These are phyloP conservation scores for Eucalyptus microcorys DNA, from an alignment of 345 rosid species.

Conservation along the genomic window DNA sequence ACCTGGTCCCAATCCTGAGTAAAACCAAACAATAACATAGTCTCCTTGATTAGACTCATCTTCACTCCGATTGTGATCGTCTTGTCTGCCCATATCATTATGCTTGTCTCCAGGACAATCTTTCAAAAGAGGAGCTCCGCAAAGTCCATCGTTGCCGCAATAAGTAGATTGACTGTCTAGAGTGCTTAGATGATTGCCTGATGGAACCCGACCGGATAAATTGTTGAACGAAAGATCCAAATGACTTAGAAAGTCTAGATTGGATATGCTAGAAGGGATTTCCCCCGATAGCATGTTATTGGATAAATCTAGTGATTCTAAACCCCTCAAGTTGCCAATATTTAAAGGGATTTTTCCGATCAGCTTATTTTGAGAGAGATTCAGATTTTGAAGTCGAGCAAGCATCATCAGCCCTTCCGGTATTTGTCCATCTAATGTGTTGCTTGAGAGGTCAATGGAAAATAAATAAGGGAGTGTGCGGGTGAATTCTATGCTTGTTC, in stretches of 20 bases:
- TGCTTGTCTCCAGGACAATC: not conserved
- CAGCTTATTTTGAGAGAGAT: not conserved
- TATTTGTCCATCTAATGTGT: not conserved
- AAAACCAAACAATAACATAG: not conserved
- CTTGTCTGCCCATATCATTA: not conserved
- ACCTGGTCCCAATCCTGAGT: not conserved
- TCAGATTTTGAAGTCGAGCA: not conserved
- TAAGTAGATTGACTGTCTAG: not conserved
- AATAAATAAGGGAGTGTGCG: not conserved
- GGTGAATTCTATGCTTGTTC: not conserved
- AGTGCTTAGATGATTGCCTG: not conserved
- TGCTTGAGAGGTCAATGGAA: not conserved
- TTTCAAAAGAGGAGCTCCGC: not conserved
- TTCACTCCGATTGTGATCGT: fast-evolving
- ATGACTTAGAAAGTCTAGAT: not conserved
- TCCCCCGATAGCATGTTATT: not conserved
- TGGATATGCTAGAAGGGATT: not conserved
- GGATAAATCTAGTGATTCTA: not conserved
- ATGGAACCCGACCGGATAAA: not conserved
- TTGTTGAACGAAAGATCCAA: not conserved
- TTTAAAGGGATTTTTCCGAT: not conserved
- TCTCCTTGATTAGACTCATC: not conserved
- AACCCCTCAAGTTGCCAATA: not conserved
- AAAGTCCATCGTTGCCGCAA: not conserved
- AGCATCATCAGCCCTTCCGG: not conserved